Conservation (phyloP, 345 rosid species). For the Melaleuca quinquenervia region DNA sequence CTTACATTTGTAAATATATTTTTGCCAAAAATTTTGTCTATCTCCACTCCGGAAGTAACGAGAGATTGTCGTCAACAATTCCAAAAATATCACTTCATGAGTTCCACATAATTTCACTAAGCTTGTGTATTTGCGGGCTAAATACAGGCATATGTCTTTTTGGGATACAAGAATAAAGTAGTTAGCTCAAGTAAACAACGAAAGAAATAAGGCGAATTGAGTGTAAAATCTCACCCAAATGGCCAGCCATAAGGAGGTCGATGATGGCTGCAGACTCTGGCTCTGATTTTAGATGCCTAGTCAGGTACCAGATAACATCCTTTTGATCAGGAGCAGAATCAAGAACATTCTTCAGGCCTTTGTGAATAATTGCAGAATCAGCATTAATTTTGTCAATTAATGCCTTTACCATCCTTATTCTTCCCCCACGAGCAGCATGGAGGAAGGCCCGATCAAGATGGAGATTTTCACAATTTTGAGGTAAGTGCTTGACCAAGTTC, state of each 20-base stretch:
- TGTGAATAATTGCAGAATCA: fast-evolving
- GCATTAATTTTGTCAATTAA: not conserved
- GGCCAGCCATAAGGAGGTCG: fast-evolving
- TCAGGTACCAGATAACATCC: not conserved
- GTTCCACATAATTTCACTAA: fast-evolving
- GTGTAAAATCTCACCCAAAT: not conserved
- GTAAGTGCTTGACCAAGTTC: not conserved
- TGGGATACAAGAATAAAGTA: not conserved
- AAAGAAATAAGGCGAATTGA: not conserved
- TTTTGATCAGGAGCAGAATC: fast-evolving
- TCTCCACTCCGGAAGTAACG: not conserved
- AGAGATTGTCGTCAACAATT: not conserved
- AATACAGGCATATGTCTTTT: not conserved
- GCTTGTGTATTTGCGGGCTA: not conserved
- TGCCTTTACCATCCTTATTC: not conserved
- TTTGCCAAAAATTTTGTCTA: not conserved
- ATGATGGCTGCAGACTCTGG: fast-evolving
- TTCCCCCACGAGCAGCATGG: not conserved
- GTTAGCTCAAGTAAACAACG: not conserved
- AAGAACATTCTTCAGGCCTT: fast-evolving
- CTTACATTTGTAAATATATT: not conserved
- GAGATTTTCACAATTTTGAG: not conserved
- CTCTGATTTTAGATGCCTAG: not conserved
- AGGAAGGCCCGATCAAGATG: fast-evolving
- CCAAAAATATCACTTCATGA: not conserved